A percentile compares a stretch with the other conserved stretches of the same genome.
These are phyloP conservation scores for Ilyonectria robusta DNA, from an alignment of 2,329 filamentous ascomycete genomes.

Conservation along the genomic window DNA sequence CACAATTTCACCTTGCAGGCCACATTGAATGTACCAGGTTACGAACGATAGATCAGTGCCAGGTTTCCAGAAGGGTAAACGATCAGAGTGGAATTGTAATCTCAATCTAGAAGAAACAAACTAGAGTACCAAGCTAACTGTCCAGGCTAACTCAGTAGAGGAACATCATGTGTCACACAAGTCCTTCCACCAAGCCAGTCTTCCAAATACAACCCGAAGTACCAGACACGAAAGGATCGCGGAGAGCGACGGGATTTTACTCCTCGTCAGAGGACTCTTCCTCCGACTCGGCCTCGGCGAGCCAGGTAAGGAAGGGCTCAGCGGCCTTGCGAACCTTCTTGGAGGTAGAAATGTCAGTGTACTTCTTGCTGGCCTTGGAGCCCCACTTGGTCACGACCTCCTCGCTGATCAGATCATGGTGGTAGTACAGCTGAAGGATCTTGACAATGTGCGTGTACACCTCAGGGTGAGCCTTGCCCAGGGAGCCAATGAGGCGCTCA, in stretches of 20 bases:
- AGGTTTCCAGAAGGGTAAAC: background rate
- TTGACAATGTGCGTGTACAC: constrained; percentile 83
- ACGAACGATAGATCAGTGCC: background rate
- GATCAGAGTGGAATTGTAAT: constrained; percentile 38
- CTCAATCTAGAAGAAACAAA: constrained; percentile 36
- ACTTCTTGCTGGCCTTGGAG: constrained; percentile 97
- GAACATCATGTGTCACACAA: constrained; percentile 20
- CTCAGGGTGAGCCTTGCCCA: constrained; percentile 83
- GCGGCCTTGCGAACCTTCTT: constrained; percentile 97
- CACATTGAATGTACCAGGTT: background rate
- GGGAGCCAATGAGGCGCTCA: constrained; percentile 85
- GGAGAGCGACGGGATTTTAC: constrained; percentile 39
- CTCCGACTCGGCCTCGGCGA: constrained; percentile 78
- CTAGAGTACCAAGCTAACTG: constrained; percentile 28
- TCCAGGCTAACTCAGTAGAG: constrained; percentile 17
- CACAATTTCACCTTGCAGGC: background rate
- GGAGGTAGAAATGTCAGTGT: constrained; percentile 89
- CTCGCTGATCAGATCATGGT: constrained; percentile 90
- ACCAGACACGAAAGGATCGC: constrained; percentile 13
- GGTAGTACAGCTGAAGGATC: constrained; percentile 91
- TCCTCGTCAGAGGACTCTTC: constrained; percentile 77
- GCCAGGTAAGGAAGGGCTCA: constrained; percentile 94
- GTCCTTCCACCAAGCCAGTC: constrained; percentile 9
- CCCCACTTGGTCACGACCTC: constrained; percentile 94
- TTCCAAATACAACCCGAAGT: constrained; percentile 13